phyloP scores from a whole-genome alignment of 2,329 filamentous ascomycete species.

The Hymenoscyphus infarciens region DNA sequence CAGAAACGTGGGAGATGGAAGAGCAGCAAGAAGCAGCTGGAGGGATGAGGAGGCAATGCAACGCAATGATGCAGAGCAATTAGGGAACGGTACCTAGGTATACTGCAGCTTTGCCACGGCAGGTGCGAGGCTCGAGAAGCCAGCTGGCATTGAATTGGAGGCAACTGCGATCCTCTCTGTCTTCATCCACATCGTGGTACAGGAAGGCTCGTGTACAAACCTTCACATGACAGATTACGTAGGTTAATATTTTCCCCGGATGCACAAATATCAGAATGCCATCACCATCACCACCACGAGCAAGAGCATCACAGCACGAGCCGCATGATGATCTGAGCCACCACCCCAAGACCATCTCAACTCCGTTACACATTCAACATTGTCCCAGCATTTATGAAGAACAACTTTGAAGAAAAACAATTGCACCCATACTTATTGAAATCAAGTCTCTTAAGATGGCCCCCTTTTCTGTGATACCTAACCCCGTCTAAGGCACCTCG shows the following conservation, averaged over 20 bases:
- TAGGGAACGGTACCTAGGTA: not conserved
- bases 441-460: no score
- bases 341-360: not conserved
- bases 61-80: not conserved
- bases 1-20: not conserved
- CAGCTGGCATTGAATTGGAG: not conserved
- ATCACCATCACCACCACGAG: no score
- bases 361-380: not conserved
- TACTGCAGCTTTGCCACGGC: not conserved
- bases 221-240: slow-evolving; percentile 2
- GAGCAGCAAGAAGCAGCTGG: not conserved
- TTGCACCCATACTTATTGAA: not conserved
- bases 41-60: not conserved
- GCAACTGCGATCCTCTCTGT: not conserved
- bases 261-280: not conserved
- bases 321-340: not conserved
- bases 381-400: not conserved
- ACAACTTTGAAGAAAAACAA: not conserved
- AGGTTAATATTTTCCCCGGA: not conserved
- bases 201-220: not conserved
- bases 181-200: not conserved
- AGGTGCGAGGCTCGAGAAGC: slow-evolving; percentile 2
- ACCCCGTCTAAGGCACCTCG: no score
- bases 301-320: not conserved
- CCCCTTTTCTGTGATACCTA: no score